Base-by-base conservation (phyloP, 495 filamentous ascomycete species). In the Aspergillus biplanus region DNA sequence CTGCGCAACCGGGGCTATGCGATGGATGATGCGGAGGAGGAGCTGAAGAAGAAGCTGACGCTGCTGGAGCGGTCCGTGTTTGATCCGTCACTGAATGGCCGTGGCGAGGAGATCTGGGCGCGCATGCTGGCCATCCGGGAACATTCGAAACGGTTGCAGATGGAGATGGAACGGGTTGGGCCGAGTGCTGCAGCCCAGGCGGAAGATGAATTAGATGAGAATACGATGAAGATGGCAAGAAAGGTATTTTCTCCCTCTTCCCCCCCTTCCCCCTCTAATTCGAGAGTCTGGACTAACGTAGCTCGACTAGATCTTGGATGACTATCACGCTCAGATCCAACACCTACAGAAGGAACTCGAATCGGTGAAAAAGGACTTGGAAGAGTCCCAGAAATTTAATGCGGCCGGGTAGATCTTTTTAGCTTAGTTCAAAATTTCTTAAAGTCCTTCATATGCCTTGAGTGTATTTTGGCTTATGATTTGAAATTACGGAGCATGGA, bases 91-190 rank as follows among this genome's bases (percentile, higher is more conserved):
- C 80, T 97, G 50, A 88, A 83, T 55, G 93, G 92, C 5, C 80
- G 93, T 59, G 87, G 87, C 56, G 95, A 99, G 75, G 95, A 99
- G 79, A 90, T 99, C 54, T 99, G 95, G 95, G 96, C 95, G 39
- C 82, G 96, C 35, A 89, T 99, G 84, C 85, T 96, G 58, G 88
- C 88, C 32, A 86, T 97, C 39, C 81, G 91, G 66, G 92, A 94
- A 64, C 85, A 92, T 65, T 90, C 90, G 37, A 87, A 88, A 69
- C 84, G 86, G 50, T 77, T 99, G 65, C 89, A 92, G 75, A 82
- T 83, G 55, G 93, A 97, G 78, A 83, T 95, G 65, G 88, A 90
- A 67, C 89, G 86, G 70, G 72, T 83, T 58, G 87, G 84, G 62
- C 64, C 73, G 18, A 84, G 67, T 74, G 86, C 73, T 58, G 72